A percentile compares a stretch with the other conserved stretches of the same genome.
Evolutionary conservation across 306 rosid species (phyloP).

Genomic region (Cicer cuneatum): DNA sequence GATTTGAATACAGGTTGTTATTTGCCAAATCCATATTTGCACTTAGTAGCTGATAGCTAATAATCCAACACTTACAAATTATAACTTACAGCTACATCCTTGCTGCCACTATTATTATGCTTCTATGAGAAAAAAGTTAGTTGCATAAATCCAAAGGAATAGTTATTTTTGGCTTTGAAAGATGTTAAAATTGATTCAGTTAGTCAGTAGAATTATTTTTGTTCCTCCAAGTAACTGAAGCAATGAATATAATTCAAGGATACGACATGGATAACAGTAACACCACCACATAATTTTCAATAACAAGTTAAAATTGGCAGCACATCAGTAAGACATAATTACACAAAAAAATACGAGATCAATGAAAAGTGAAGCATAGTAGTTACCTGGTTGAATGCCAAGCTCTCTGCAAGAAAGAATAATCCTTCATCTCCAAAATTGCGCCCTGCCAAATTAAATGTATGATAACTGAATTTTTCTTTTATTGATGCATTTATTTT

Average conservation of each 20-base stretch:
- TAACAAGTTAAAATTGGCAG: constrained; percentile 11
- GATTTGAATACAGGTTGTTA: constrained; percentile 26
- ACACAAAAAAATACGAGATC: constrained; percentile 34
- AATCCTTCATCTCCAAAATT: constrained; percentile 96
- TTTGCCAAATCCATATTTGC: background rate
- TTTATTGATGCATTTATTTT: constrained; percentile 29
- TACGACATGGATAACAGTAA: constrained; percentile 25
- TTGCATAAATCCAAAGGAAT: constrained; percentile 5
- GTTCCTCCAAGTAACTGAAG: constrained; percentile 33
- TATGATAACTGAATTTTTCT: constrained; percentile 24
- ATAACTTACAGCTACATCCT: constrained; percentile 25
- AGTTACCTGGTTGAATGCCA: constrained; percentile 83
- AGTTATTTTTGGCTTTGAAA: constrained; percentile 23
- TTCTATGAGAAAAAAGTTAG: constrained; percentile 26
- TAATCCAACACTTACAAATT: constrained; percentile 25
- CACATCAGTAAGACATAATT: constrained; percentile 12
- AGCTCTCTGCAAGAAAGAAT: constrained; percentile 88
- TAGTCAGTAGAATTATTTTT: constrained; percentile 11
- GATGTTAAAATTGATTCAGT: constrained; percentile 19
- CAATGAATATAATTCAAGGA: constrained; percentile 27
- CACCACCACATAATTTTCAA: constrained; percentile 24
- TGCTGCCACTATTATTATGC: constrained; percentile 15
- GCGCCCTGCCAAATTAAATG: constrained; percentile 68
- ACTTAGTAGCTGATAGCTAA: constrained; percentile 12
- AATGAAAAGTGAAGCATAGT: constrained; percentile 29